Evolutionary conservation across 441 rosid genomes (phyloP), one percentile per base, ranked within the genome.

Genomic region (Erysimum cheiri): DNA sequence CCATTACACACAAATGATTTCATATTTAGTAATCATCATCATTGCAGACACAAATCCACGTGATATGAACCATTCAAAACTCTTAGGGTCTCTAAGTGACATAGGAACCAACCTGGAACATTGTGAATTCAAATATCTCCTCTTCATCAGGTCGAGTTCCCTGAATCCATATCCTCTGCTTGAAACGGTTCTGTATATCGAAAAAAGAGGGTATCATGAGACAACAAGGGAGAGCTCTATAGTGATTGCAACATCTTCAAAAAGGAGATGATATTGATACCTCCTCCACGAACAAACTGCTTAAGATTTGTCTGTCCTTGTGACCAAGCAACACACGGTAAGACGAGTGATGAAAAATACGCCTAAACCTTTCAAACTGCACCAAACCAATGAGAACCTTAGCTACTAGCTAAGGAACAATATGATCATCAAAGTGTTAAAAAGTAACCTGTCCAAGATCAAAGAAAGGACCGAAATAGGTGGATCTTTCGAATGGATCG

Each of bases 401-500:
- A 3, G 15, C 50, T 35, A 58, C 13, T 47, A 64, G 44, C 56
- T 50, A 61, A n/a, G 6, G 8, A 65, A 36, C 53, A 48, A 57
- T 14, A 60, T n/a, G 56, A 67, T 6, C 75, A 71, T n/a, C 50
- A 58, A 47, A 76, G 49, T 28, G 37, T 36, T 46, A 4, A 1
- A 55, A 44, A 71, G 76, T 60, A 61, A 93, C 98, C 98, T 93
- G 96, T 64, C 98, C 96, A 29, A 93, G 77, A 81, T 93, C 96
- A 56, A 91, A 93, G 81, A 88, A 85, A 48, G 97, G 98, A 32
- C 98, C 98, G 22, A 91, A 93, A 64, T 93, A 93, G 0, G 89
- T 84, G 0, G 97, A 93, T 70, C 98, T 88, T 82, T 91, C 97
- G 58, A 91, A 93, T 24, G 97, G 98, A 76, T 93, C 98, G 39